Evolutionary conservation across 225 moss, liverwort and hornwort species (phyloP).

Genomic region (Sphagnum tenellum): DNA sequence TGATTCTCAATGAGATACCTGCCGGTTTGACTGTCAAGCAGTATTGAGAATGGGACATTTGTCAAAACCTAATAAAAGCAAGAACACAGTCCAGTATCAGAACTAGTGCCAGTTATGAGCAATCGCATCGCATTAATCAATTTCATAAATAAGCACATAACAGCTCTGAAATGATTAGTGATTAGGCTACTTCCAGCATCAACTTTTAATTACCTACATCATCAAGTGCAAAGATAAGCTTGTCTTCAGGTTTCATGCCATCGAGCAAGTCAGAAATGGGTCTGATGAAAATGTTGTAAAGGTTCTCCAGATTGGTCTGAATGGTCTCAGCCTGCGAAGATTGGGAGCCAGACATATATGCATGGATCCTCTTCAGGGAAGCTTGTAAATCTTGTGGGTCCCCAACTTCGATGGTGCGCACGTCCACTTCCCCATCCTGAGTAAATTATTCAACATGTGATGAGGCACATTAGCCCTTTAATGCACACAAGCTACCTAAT

Average conservation of each 20-base stretch:
- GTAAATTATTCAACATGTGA: too few species aligned
- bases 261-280: slow-evolving; percentile 17
- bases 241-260: slow-evolving; percentile 8
- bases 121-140: background rate
- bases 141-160: background rate
- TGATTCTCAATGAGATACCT: slow-evolving; percentile 18
- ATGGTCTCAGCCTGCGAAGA: background rate
- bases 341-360: too few species aligned
- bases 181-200: background rate
- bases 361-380: too few species aligned
- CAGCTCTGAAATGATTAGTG: background rate
- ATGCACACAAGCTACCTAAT: background rate
- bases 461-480: background rate
- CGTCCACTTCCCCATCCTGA: slow-evolving; percentile 11
- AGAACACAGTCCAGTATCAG: slow-evolving; percentile 1
- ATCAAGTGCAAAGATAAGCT: slow-evolving; percentile 19
- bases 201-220: slow-evolving; percentile 12
- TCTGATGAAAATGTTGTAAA: slow-evolving; percentile 13
- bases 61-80: slow-evolving; percentile 7
- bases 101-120: background rate
- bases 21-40: slow-evolving; percentile 4
- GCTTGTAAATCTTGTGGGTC: too few species aligned
- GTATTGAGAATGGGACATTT: slow-evolving; percentile 15
- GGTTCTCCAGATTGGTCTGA: background rate
- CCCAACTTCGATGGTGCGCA: slow-evolving; percentile 1